Conservation (phyloP, 2,329 filamentous ascomycete genomes). For the Alternaria sp. region DNA sequence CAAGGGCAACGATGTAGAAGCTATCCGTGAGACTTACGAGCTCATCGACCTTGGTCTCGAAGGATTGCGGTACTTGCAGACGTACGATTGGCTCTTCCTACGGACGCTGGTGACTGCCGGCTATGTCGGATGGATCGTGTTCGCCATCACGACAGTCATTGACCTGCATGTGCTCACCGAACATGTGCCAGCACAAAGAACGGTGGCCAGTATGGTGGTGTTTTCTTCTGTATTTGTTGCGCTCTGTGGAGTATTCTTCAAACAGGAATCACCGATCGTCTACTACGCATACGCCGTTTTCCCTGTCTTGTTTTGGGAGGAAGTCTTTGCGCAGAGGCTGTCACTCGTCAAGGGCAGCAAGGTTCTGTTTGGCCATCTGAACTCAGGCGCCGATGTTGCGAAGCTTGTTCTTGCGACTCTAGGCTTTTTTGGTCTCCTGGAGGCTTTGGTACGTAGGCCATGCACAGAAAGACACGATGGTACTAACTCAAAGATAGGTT, state of each 20-base stretch:
- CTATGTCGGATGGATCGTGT: slow-evolving; percentile 95
- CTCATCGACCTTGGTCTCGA: slow-evolving; percentile 79
- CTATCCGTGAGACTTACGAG: slow-evolving; percentile 77
- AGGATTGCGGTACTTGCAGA: slow-evolving; percentile 91
- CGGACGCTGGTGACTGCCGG: slow-evolving; percentile 86
- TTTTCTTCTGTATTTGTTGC: slow-evolving; percentile 79
- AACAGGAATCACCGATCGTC: slow-evolving; percentile 78
- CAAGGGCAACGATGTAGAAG: slow-evolving; percentile 70
- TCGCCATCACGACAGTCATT: slow-evolving; percentile 85
- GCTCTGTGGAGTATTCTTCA: slow-evolving; percentile 78
- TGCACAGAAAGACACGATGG: background rate
- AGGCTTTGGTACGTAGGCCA: slow-evolving; percentile 65
- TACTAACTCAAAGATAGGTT: slow-evolving; percentile 61
- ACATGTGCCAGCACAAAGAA: slow-evolving; percentile 68
- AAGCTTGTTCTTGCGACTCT: slow-evolving; percentile 69
- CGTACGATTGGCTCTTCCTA: slow-evolving; percentile 97
- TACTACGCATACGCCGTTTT: slow-evolving; percentile 95
- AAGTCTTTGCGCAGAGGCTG: slow-evolving; percentile 79
- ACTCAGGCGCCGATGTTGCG: slow-evolving; percentile 63
- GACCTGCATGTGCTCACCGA: slow-evolving; percentile 85
- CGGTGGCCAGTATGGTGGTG: slow-evolving; percentile 62
- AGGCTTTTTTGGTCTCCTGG: slow-evolving; percentile 75
- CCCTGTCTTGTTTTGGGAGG: slow-evolving; percentile 95
- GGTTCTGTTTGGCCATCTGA: slow-evolving; percentile 72
- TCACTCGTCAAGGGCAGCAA: slow-evolving; percentile 71